A percentile compares a stretch with the other conserved stretches of the same genome.
Conservation (phyloP, 2,329 filamentous ascomycete species). For the Cladobotryum mycophilum region DNA sequence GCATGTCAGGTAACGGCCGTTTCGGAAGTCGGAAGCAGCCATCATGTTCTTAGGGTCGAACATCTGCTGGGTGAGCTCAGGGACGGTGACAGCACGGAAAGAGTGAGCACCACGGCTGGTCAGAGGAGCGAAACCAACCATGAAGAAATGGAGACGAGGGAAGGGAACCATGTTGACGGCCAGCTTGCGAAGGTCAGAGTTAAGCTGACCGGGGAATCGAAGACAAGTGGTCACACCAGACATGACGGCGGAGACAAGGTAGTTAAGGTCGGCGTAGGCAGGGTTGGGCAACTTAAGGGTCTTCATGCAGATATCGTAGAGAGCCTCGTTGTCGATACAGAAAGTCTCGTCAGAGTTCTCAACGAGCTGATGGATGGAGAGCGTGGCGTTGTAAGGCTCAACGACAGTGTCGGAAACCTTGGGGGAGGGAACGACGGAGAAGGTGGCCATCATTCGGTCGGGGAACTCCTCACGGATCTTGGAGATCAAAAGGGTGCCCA, state of each 20-base stretch:
- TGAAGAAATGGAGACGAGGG: conserved; percentile 99
- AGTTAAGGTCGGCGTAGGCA: conserved; percentile 98
- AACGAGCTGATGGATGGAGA: conserved; percentile 97
- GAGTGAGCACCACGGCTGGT: conserved; percentile 80
- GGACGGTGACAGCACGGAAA: conserved; percentile 96
- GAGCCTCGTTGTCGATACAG: conserved; percentile 99
- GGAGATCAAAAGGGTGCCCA: conserved; percentile 99
- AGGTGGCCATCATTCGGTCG: conserved; percentile 99
- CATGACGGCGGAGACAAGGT: conserved; percentile 99
- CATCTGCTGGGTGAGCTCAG: conserved; percentile 99
- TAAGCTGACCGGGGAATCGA: conserved; percentile 98
- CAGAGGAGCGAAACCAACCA: conserved; percentile 98
- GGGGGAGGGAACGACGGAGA: conserved; percentile 96
- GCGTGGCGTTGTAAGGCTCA: conserved; percentile 99
- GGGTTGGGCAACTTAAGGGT: conserved; percentile 98
- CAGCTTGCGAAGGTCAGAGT: conserved; percentile 99
- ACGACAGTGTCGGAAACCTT: conserved; percentile 99
- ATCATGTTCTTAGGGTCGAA: conserved; percentile 99
- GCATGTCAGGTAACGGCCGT: conserved; percentile 98
- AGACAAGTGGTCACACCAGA: conserved; percentile 97
- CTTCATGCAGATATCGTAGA: conserved; percentile 99
- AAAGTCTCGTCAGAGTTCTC: conserved; percentile 99
- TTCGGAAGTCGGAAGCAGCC: conserved; percentile 99
- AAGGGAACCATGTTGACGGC: conserved; percentile 99
- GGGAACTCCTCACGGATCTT: conserved; percentile 99